Base-by-base conservation (phyloP, 1,284 basidiomycete species). In the Coniophora puteana region DNA sequence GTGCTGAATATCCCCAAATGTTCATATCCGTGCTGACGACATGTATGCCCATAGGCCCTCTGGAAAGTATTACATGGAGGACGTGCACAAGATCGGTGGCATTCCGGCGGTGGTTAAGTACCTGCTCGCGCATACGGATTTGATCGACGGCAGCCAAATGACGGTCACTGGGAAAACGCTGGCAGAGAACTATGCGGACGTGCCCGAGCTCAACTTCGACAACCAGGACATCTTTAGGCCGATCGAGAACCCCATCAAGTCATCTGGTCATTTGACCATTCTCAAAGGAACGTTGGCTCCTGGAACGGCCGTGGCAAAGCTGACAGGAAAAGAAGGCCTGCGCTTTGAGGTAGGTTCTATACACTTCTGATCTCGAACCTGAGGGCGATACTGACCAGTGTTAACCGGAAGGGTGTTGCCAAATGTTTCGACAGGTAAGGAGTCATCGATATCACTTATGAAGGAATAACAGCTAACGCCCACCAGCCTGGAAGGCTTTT, bases 1-100 rank as follows among this genome's bases (percentile, higher is more conserved):
- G 63, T 54, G 28, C 41, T 29, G 45, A 33, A 39, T 31, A 8
- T n/a, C 10, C 18, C 4, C 13, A 12, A 24, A 12, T 20, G 20
- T 35, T 11, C 10, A n/a, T 33, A 21, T 12, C 30, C 26, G 10
- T 36, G 23, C 37, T 50, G 11, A 45, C 36, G 22, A 25, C 14
- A 28, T n/a, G 20, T 30, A 38, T 28, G 28, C 17, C 41, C 34
- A 3, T 42, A 86, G 84, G 62, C 94, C 94, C 6, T 92, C 89
- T 21, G 93, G 93, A 20, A 87, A 87, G 69, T 97, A 94, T 65
- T 86, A 90, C 55, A 97, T 98, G 93, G 92, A 97, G 68, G 93
- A 98, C 60, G 74, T 99, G 24, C 90, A 97, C 72, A 80, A 76
- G 51, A 83, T 93, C 50, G 93, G 93, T 27, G 93, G 93, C 45